Evolutionary conservation across 1,284 basidiomycete species (phyloP).

Genomic region (Rhizoctonia solani): DNA sequence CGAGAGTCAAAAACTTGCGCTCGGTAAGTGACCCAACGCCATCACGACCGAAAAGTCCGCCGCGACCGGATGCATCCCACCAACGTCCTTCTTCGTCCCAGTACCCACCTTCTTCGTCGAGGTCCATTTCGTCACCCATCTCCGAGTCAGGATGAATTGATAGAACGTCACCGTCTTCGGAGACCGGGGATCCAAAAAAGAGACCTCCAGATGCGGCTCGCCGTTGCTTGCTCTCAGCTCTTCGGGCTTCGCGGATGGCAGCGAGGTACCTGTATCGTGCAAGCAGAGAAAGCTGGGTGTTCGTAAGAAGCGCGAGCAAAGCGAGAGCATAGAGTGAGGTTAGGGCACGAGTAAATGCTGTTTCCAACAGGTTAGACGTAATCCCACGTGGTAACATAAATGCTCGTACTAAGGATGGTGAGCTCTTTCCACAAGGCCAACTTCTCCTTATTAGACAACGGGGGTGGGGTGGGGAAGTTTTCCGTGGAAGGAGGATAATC

Average conservation of each 20-base stretch:
- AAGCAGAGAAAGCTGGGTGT: conserved; percentile 80
- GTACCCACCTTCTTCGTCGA: conserved; percentile 41
- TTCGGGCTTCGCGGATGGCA: conserved; percentile 66
- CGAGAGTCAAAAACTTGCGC: conserved; percentile 78
- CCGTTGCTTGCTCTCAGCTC: conserved; percentile 62
- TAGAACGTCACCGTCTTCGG: background rate
- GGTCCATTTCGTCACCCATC: conserved; percentile 24
- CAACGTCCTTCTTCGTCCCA: conserved; percentile 42
- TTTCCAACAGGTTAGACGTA: background rate
- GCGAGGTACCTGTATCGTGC: conserved; percentile 81
- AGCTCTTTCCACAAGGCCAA: conserved; percentile 82
- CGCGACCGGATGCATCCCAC: conserved; percentile 42
- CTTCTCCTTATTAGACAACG: conserved; percentile 53
- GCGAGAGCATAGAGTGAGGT: conserved; percentile 82
- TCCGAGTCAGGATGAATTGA: conserved; percentile 10
- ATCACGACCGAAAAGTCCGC: conserved; percentile 46
- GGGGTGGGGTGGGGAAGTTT: conserved; percentile 33
- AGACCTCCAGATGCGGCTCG: background rate
- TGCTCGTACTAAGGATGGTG: conserved; percentile 70
- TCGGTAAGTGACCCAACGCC: conserved; percentile 58
- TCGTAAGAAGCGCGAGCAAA: conserved; percentile 78
- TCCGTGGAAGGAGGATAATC: conserved; percentile 13
- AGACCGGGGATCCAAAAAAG: conserved; percentile 1
- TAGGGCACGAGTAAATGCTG: conserved; percentile 86
- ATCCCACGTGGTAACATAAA: background rate